Percentiles rank a stretch among this genome's conserved stretches.
Evolutionary conservation across 768 basidiomycete genomes (phyloP).

Genomic region (Paxillus ammoniavirescens): DNA sequence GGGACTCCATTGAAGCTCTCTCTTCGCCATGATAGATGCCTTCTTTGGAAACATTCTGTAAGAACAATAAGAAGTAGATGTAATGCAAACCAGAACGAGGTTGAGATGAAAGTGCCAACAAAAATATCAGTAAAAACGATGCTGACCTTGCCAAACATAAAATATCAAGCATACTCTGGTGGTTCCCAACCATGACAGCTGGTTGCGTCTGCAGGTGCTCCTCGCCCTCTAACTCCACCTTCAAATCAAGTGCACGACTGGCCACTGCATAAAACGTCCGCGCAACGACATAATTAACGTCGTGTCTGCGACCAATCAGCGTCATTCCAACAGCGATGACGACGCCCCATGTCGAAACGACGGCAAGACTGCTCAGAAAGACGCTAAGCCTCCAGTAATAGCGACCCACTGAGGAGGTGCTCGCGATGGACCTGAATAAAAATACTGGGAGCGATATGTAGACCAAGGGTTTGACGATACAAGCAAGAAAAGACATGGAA

Average conservation of each 20-base stretch:
- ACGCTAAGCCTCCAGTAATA: slow-evolving; percentile 74
- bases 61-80: slow-evolving; percentile 4
- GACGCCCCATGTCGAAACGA: slow-evolving; percentile 72
- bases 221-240: slow-evolving; percentile 79
- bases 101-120: slow-evolving; percentile 9
- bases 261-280: slow-evolving; percentile 75
- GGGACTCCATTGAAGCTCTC: slow-evolving; percentile 81
- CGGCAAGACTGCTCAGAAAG: slow-evolving; percentile 69
- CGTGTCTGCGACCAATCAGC: slow-evolving; percentile 65
- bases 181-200: slow-evolving; percentile 80
- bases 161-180: slow-evolving; percentile 93
- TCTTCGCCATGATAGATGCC: slow-evolving; percentile 91
- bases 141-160: slow-evolving; percentile 75
- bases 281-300: slow-evolving; percentile 83
- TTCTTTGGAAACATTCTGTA: slow-evolving; percentile 76
- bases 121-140: slow-evolving; percentile 8
- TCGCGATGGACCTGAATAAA: slow-evolving; percentile 58
- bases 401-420: slow-evolving; percentile 52
- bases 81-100: slow-evolving; percentile 3
- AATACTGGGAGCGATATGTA: slow-evolving; percentile 75
- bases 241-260: slow-evolving; percentile 60
- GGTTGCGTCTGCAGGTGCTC: slow-evolving; percentile 75
- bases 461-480: slow-evolving; percentile 66
- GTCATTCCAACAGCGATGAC: slow-evolving; percentile 65
- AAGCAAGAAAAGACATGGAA: slow-evolving; percentile 61